Conservation (phyloP, 495 filamentous ascomycete species). For the Chaetomium cochliodes region DNA sequence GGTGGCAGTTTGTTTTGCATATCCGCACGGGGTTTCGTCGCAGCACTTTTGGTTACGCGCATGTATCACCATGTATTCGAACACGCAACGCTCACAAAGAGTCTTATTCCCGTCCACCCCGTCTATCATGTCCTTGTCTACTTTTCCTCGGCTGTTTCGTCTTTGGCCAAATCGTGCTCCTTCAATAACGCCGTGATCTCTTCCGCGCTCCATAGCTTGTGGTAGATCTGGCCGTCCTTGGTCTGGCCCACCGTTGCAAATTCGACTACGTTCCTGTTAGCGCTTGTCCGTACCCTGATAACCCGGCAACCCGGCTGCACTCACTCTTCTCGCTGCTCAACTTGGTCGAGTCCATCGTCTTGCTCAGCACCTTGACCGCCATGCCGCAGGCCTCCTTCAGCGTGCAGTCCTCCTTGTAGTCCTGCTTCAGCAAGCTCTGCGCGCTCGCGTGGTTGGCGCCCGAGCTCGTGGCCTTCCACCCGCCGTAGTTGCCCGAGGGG, state of each 20-base stretch:
- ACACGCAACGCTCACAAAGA: conserved; percentile 33
- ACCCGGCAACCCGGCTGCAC: conserved; percentile 17
- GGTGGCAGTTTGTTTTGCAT: not conserved
- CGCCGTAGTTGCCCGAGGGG: conserved; percentile 98
- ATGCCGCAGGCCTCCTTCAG: conserved; percentile 95
- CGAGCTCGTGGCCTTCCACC: conserved; percentile 98
- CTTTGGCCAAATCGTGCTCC: conserved; percentile 92
- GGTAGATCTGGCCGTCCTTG: conserved; percentile 91
- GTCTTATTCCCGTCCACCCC: conserved; percentile 6
- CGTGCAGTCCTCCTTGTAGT: conserved; percentile 97
- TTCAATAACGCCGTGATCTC: conserved; percentile 93
- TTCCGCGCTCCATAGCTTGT: conserved; percentile 94
- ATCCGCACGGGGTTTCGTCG: too few relatives aligned
- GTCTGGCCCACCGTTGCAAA: conserved; percentile 98
- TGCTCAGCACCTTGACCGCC: conserved; percentile 98
- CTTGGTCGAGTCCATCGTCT: conserved; percentile 99
- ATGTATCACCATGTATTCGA: conserved; percentile 27
- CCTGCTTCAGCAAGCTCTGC: conserved; percentile 96
- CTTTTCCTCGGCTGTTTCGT: conserved; percentile 69
- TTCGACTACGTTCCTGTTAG: conserved; percentile 64
- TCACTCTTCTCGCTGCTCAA: conserved; percentile 97
- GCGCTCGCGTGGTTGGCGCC: conserved; percentile 98
- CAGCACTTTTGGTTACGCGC: not conserved
- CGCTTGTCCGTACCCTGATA: not conserved
- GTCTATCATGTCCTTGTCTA: conserved; percentile 27